Evolutionary conservation across 2,329 filamentous ascomycete species (phyloP).

Genomic region (Cladosporium sp.): DNA sequence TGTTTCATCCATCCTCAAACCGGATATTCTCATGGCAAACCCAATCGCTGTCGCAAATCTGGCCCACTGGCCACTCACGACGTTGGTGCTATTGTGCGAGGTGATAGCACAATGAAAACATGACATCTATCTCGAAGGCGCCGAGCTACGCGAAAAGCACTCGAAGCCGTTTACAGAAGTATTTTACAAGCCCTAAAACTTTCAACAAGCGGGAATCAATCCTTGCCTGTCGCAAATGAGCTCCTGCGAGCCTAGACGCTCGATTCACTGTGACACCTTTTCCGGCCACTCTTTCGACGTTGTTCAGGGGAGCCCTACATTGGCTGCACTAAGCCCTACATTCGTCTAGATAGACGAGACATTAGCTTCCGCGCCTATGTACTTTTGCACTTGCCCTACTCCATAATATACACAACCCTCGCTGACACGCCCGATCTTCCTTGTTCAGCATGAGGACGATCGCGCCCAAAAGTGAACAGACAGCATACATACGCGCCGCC

Average conservation of each 20-base stretch:
- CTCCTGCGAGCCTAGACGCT: background rate
- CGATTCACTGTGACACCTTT: background rate
- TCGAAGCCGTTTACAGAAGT: background rate
- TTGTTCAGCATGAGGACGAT: background rate
- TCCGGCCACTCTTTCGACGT: background rate
- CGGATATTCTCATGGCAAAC: background rate
- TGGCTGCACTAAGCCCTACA: conserved; percentile 5
- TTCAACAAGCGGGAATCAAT: background rate
- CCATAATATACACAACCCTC: background rate
- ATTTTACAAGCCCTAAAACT: background rate
- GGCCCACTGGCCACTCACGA: background rate
- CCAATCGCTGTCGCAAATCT: background rate
- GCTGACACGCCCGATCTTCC: background rate
- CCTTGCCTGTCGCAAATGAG: background rate
- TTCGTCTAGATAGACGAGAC: conserved; percentile 16
- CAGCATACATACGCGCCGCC: conserved; percentile 7
- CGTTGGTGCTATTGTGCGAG: background rate
- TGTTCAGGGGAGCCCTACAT: conserved; percentile 9
- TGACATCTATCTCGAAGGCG: background rate
- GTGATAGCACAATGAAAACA: background rate
- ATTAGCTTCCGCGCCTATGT: conserved; percentile 16
- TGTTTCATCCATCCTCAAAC: background rate
- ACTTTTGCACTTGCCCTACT: background rate
- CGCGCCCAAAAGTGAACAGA: background rate
- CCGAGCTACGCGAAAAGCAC: background rate